These are phyloP conservation scores for Nakaseomyces kungkrabaensis DNA, from an alignment of 1,139 yeast genomes.

Conservation along the genomic window DNA sequence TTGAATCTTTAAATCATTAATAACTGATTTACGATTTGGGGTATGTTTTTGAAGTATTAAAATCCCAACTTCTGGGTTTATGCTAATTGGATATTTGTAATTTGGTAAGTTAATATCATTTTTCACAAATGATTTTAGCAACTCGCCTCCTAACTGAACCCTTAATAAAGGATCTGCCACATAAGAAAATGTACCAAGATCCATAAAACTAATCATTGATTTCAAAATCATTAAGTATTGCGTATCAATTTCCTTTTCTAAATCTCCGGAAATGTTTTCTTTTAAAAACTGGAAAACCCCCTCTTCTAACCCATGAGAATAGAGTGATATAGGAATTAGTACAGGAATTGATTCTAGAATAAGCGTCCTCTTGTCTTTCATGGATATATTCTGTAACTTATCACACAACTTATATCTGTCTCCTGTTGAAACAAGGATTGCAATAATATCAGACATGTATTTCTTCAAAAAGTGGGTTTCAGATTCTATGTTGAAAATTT, in stretches of 20 bases:
- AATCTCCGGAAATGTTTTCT: neutral
- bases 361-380: neutral
- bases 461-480: slow-evolving; percentile 11
- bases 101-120: slow-evolving; percentile 2
- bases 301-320: neutral
- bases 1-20: slow-evolving; percentile 11
- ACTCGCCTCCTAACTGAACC: slow-evolving; percentile 7
- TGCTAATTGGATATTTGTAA: slow-evolving; percentile 12
- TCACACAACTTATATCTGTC: slow-evolving; percentile 8
- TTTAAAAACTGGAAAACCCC: neutral
- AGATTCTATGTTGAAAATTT: slow-evolving; percentile 19
- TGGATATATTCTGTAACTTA: neutral
- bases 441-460: slow-evolving; percentile 13
- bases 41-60: slow-evolving; percentile 8
- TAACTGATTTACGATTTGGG: neutral
- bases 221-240: slow-evolving; percentile 30
- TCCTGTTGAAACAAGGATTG: slow-evolving; percentile 19
- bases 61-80: slow-evolving; percentile 10
- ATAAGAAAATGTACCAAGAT: slow-evolving; percentile 31
- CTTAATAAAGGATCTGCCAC: slow-evolving; percentile 11
- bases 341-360: neutral
- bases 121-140: slow-evolving; percentile 6
- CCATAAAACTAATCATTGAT: slow-evolving; percentile 34
- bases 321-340: neutral
- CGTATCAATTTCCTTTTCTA: slow-evolving; percentile 8